Evolutionary conservation across 768 basidiomycete genomes (phyloP).

Genomic region (Rhizopogon rudus): DNA sequence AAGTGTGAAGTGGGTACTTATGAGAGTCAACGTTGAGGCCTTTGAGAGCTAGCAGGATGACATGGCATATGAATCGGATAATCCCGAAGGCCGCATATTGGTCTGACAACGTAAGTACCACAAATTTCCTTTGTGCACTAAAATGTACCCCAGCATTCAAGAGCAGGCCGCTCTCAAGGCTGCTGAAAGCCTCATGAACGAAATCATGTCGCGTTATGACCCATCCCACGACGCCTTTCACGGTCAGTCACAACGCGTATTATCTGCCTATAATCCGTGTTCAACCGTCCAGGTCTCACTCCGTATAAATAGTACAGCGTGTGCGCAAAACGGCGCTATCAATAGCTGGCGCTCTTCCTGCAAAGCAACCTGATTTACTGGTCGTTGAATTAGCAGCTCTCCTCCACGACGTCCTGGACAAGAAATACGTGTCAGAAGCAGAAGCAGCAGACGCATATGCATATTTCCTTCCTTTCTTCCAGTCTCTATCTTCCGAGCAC

Average conservation of each 20-base stretch:
- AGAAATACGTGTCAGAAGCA: conserved; percentile 67
- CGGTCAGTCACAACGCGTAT: conserved; percentile 40
- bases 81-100: conserved; percentile 18
- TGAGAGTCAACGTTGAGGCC: not conserved
- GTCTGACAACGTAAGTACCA: too few species aligned
- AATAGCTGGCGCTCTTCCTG: conserved; percentile 48
- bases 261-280: not conserved
- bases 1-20: not conserved
- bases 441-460: conserved; percentile 56
- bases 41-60: not conserved
- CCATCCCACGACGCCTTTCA: conserved; percentile 79
- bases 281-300: not conserved
- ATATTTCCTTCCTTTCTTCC: conserved; percentile 67
- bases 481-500: conserved; percentile 34
- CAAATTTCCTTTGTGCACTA: too few species aligned
- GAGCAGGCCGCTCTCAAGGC: conserved; percentile 50
- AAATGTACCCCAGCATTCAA: conserved; percentile 50
- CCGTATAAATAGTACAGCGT: conserved; percentile 59
- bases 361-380: conserved; percentile 58
- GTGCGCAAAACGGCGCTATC: conserved; percentile 73
- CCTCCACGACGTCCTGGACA: conserved; percentile 84
- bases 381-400: conserved; percentile 83
- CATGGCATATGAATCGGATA: conserved; percentile 3
- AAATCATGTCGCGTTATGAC: conserved; percentile 74
- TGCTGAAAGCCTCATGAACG: conserved; percentile 65